phyloP scores from a whole-genome alignment of 1,284 basidiomycete genomes.

The Pisolithus thermaeus region DNA sequence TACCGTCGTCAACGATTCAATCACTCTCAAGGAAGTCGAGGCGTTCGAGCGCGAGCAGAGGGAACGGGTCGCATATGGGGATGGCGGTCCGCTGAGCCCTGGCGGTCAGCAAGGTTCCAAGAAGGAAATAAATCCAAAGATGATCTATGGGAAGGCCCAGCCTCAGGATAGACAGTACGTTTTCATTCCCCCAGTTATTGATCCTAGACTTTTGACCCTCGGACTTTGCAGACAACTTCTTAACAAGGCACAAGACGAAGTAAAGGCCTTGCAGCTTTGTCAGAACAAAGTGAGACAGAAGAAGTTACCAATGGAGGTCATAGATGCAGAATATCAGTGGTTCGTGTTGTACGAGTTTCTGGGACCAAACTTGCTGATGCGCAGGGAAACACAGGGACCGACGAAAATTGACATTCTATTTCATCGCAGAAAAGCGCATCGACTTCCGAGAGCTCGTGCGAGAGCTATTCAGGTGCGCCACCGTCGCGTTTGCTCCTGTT shows the following conservation, averaged over 20 bases:
- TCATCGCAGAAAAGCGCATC: slow-evolving; percentile 91
- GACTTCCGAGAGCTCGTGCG: slow-evolving; percentile 95
- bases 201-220: slow-evolving; percentile 3
- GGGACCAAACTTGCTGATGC: slow-evolving; percentile 2
- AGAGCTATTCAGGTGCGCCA: slow-evolving; percentile 75
- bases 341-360: slow-evolving; percentile 33
- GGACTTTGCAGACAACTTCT: slow-evolving; percentile 54
- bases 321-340: slow-evolving; percentile 98
- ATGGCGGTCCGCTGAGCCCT: too few relatives aligned
- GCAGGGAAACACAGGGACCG: slow-evolving; percentile 66
- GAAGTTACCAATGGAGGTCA: slow-evolving; percentile 63
- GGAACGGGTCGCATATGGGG: too few relatives aligned
- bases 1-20: slow-evolving; percentile 83
- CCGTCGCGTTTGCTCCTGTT: not conserved
- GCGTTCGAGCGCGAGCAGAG: slow-evolving; percentile 63
- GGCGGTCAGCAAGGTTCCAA: too few relatives aligned
- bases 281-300: slow-evolving; percentile 88
- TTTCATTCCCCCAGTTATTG: not conserved
- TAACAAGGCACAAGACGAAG: slow-evolving; percentile 84
- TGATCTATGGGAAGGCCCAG: slow-evolving; percentile 19
- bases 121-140: too few relatives aligned
- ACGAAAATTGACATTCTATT: slow-evolving; percentile 97
- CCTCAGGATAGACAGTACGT: slow-evolving; percentile 81
- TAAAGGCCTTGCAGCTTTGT: slow-evolving; percentile 88
- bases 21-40: slow-evolving; percentile 89